Evolutionary conservation across 2,329 filamentous ascomycete genomes (phyloP), one percentile per base, ranked within the genome.

Genomic region (Chaetomiaceae sp.): DNA sequence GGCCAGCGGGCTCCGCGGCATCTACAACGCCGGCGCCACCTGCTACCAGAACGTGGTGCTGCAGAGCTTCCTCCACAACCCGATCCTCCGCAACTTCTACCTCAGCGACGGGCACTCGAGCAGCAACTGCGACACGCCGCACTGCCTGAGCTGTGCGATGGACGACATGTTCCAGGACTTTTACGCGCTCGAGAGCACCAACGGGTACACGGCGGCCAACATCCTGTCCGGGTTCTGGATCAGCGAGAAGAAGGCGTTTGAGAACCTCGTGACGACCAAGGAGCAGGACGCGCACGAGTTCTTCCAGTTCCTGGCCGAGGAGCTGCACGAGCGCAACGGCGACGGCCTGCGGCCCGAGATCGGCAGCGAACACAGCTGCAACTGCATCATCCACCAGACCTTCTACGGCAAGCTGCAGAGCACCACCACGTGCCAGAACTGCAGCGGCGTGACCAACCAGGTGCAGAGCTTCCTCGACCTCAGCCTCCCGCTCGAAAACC

Each of bases 201-300:
- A 95, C 56, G 90, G 90, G 1, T 96, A 95, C 61, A 92, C 90
- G 2, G 89, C 91, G 1, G 86, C 93, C 8, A 90, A 89, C 62
- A 89, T 97, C 64, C 78, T 97, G 39, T 84, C 90, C 51, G 89
- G 87, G 10, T 91, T 91, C 64, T 96, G 91, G 90, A 88, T 91
- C 60, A 89, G 86, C 4, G 87, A 89, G 66, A 83, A 79, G 71
- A 82, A 78, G 66, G 78, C 80, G 0, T 85, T 85, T 55, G 80
- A 88, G 69, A 83, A 86, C 54, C 76, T 91, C 19, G 89, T 92
- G 2, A 93, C 91, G 10, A 95, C 95, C 62, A 89, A 91, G 62
- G 92, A 97, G 69, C 92, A 97, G 71, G 92, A 97, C 65, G 92
- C 92, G 0, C 92, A 97, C 65, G 92, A 97, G 66, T 97, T 95